Evolutionary conservation across 345 rosid genomes (phyloP), one percentile per base, ranked within the genome.

Genomic region (Eutrema heterophyllum): DNA sequence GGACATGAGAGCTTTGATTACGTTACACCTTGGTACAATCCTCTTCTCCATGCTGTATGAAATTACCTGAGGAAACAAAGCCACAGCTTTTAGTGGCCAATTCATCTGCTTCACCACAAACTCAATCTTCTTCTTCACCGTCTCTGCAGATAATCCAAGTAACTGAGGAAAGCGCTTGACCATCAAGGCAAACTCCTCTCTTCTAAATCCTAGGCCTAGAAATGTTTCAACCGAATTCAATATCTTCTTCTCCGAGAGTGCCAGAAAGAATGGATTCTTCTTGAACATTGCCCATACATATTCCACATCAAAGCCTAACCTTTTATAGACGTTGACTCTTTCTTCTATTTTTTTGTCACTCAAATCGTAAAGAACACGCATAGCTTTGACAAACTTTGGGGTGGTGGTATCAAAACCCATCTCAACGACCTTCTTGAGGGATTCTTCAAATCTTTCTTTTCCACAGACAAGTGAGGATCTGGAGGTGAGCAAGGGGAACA

Each of bases 301-400:
- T n/a, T n/a, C n/a, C n/a, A 70, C n/a, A 2, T 50, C 80, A 68
- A 70, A 84, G 44, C 79, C 84, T 75, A 75, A 80, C 29, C 35
- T 70, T 36, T 48, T 35, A 7, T 49, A 49, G 4, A 12, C 9
- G 1, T 7, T 7, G 5, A 35, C 13, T 7, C 33, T 65, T 0
- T 18, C 57, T 5, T 71, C 74, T 59, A 75, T 49, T 1, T 63
- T 64, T 27, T 59, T 6, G 2, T 54, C 0, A 0, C 7, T 64
- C 39, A 39, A 2, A 7, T 4, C 0, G 3, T 2, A 4, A 4
- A 78, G 4, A 8, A 38, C 6, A 0, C 4, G 16, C 1, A 82
- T 4, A 12, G 85, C 87, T 1, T 9, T 13, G 2, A 57, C 16
- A 59, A 78, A 82, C 33, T 6, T 39, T 1, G 15, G 14, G 2